A percentile compares a stretch with the other conserved stretches of the same genome.
Evolutionary conservation across 176 grass and related monocot genomes (phyloP).

Genomic region (Aechmea fasciata): DNA sequence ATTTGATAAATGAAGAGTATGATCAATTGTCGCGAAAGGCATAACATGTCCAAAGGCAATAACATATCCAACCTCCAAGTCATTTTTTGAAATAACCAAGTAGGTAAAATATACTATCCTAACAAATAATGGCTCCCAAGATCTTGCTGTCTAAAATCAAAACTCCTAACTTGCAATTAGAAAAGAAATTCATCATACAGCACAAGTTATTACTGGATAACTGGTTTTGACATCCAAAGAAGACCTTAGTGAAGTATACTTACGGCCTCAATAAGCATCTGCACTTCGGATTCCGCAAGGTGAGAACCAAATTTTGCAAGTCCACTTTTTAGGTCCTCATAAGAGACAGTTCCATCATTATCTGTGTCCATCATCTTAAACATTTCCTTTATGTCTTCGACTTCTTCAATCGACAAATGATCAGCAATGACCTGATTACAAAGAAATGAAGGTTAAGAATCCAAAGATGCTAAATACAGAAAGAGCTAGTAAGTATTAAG

Average conservation of each 20-base stretch:
- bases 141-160: too few species aligned
- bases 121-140: too few species aligned
- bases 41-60: too few species aligned
- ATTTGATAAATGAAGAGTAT: too few species aligned
- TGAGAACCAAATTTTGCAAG: constrained; percentile 96
- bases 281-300: constrained; percentile 83
- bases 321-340: constrained; percentile 78
- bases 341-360: constrained; percentile 90
- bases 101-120: too few species aligned
- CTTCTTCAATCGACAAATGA: constrained; percentile 94
- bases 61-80: too few species aligned
- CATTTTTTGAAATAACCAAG: too few species aligned
- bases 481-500: constrained; percentile 7
- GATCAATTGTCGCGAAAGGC: too few species aligned
- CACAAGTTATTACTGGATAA: too few species aligned
- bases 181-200: too few species aligned
- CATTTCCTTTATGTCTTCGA: constrained; percentile 99
- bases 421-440: constrained; percentile 81
- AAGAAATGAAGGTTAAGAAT: constrained; percentile 19
- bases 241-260: constrained; percentile 26
- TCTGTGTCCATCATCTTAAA: constrained; percentile 97
- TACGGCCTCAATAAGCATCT: constrained; percentile 99
- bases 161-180: too few species aligned
- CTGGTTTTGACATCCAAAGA: too few species aligned
- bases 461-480: background rate